These are phyloP conservation scores for Fusarium guadeloupense DNA, from an alignment of 2,329 filamentous ascomycete genomes.

Conservation along the genomic window DNA sequence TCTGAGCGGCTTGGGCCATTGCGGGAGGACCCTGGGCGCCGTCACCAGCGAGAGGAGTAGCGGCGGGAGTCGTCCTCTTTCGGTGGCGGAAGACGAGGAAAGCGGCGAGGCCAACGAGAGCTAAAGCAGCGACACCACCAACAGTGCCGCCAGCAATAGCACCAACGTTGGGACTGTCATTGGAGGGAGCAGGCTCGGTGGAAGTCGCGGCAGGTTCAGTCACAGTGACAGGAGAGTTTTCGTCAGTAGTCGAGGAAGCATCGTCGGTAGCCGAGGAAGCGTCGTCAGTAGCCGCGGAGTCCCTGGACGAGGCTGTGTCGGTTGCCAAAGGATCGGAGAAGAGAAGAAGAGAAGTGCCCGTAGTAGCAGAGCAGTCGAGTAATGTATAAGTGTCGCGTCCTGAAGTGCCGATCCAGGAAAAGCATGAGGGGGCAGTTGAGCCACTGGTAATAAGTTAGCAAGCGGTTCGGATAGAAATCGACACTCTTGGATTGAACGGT, in stretches of 20 bases:
- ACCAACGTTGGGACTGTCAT: constrained; percentile 46
- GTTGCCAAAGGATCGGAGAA: constrained; percentile 45
- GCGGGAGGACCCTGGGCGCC: constrained; percentile 25
- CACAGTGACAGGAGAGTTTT: constrained; percentile 4
- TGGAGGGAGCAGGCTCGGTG: constrained; percentile 42
- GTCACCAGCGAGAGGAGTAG: constrained; percentile 13
- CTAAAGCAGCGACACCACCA: constrained; percentile 55
- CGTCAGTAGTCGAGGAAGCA: constrained; percentile 9
- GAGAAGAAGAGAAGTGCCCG: constrained; percentile 42
- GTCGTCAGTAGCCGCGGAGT: constrained; percentile 14
- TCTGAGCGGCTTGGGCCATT: constrained; percentile 36
- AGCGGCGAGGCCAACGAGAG: constrained; percentile 50
- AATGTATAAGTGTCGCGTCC: constrained; percentile 35
- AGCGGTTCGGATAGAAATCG: background rate
- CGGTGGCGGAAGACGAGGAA: constrained; percentile 55
- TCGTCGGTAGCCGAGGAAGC: constrained; percentile 9
- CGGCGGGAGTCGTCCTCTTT: constrained; percentile 44
- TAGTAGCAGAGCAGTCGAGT: constrained; percentile 41
- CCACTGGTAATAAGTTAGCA: constrained; percentile 30
- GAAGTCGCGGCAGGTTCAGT: constrained; percentile 13
- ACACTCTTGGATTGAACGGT: background rate
- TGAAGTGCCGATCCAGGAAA: constrained; percentile 44
- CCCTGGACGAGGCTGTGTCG: constrained; percentile 12
- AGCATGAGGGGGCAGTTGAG: constrained; percentile 36
- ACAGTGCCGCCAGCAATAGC: constrained; percentile 59